Evolutionary conservation across 176 grass and related monocot species (phyloP).

Genomic region (Calamus simplicifolius): DNA sequence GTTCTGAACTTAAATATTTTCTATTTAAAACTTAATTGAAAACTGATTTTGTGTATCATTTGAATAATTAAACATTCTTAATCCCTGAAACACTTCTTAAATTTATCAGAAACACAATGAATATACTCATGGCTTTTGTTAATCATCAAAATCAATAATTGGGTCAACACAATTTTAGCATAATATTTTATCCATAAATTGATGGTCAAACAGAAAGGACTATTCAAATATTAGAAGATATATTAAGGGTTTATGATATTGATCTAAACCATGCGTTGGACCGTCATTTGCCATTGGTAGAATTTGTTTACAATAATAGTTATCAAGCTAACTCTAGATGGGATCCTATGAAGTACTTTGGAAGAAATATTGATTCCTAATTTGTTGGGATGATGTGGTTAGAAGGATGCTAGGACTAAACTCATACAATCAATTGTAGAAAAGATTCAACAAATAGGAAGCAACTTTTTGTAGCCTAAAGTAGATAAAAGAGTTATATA

Average conservation of each 20-base stretch:
- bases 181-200: not conserved
- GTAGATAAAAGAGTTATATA: too few relatives aligned
- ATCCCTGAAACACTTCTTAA: too few relatives aligned
- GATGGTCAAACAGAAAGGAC: not conserved
- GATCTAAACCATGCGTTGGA: not conserved
- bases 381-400: not conserved
- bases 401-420: not conserved
- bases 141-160: too few relatives aligned
- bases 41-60: too few relatives aligned
- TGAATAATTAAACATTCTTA: too few relatives aligned
- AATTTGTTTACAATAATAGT: not conserved
- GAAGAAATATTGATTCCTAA: not conserved
- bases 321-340: not conserved
- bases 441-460: too few relatives aligned
- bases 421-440: too few relatives aligned
- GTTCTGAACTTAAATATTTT: too few relatives aligned
- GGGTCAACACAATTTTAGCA: not conserved
- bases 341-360: not conserved
- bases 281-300: not conserved
- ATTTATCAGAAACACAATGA: too few relatives aligned
- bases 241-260: not conserved
- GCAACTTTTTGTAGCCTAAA: too few relatives aligned
- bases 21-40: too few relatives aligned
- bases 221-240: not conserved
- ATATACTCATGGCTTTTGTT: too few relatives aligned